Evolutionary conservation across 768 basidiomycete species (phyloP).

Genomic region (Phanerodontia chrysosporium): DNA sequence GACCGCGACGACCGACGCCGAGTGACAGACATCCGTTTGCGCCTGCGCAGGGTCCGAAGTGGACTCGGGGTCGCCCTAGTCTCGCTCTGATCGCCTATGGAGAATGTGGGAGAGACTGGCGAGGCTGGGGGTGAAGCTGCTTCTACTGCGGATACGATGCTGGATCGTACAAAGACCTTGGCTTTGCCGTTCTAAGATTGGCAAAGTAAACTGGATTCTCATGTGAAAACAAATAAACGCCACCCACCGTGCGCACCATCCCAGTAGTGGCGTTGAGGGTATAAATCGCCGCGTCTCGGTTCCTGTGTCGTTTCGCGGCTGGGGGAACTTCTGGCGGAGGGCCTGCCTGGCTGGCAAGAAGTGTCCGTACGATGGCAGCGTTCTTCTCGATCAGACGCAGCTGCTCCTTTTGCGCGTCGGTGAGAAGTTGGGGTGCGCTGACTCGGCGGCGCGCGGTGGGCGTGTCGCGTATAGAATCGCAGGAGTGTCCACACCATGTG

Average conservation of each 20-base stretch:
- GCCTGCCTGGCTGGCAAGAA: not conserved
- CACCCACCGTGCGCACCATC: not conserved
- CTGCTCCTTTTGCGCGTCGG: constrained; percentile 25
- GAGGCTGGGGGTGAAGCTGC: not conserved
- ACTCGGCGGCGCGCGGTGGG: constrained; percentile 14
- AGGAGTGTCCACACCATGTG: constrained; percentile 19
- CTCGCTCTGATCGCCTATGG: not conserved
- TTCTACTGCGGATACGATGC: not conserved
- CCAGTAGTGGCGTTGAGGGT: not conserved
- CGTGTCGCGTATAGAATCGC: constrained; percentile 10
- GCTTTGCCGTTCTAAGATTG: not conserved
- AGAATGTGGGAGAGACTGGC: not conserved
- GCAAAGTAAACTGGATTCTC: not conserved
- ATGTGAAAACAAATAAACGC: not conserved
- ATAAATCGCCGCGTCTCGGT: constrained; percentile 11
- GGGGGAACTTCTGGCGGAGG: not conserved
- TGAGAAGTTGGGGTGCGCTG: constrained; percentile 23
- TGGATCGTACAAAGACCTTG: constrained; percentile 1
- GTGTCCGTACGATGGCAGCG: not conserved
- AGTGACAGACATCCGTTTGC: constrained; percentile 6
- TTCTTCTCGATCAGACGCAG: constrained; percentile 15
- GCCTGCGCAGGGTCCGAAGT: constrained; percentile 4
- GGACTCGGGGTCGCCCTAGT: not conserved
- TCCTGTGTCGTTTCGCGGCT: not conserved
- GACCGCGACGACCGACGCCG: constrained; percentile 21